phyloP scores from a whole-genome alignment of 306 rosid genomes.

The Biancaea sappan region DNA sequence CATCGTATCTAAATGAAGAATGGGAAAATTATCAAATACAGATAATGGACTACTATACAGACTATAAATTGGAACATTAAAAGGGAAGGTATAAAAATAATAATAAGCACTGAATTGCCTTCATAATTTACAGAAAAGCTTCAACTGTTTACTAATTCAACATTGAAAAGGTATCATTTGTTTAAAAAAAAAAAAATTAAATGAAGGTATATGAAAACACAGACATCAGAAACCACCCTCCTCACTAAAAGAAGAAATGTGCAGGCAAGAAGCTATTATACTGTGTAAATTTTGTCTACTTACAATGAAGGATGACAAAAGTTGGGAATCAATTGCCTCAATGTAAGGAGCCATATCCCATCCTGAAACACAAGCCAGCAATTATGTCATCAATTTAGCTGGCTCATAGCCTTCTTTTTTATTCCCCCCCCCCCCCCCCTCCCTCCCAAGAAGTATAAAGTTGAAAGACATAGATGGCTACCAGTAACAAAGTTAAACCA shows the following conservation, averaged over 20 bases:
- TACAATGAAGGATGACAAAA: conserved; percentile 61
- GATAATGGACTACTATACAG: background rate
- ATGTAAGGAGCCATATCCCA: conserved; percentile 99
- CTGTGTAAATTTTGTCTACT: conserved; percentile 36
- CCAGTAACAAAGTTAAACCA: conserved; percentile 1
- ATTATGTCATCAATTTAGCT: conserved; percentile 14
- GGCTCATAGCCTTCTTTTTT: conserved; percentile 12
- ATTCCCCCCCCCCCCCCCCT: too few relatives aligned
- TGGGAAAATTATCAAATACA: conserved; percentile 20
- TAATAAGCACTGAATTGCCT: conserved; percentile 13
- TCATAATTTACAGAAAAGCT: conserved; percentile 25
- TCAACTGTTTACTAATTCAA: conserved; percentile 6
- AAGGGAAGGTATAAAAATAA: conserved; percentile 21
- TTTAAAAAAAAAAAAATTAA: background rate
- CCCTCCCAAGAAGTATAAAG: too few relatives aligned
- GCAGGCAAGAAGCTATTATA: conserved; percentile 16
- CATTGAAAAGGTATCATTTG: background rate
- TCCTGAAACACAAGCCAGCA: conserved; percentile 58
- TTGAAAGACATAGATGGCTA: conserved; percentile 20
- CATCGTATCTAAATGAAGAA: conserved; percentile 54
- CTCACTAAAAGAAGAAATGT: background rate
- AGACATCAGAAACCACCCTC: conserved; percentile 16
- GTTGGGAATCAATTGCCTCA: conserved; percentile 89
- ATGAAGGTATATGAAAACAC: background rate
- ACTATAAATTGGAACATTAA: conserved; percentile 3